Conservation (phyloP, 305 asterid genomes). For the Rubia peregrina region DNA sequence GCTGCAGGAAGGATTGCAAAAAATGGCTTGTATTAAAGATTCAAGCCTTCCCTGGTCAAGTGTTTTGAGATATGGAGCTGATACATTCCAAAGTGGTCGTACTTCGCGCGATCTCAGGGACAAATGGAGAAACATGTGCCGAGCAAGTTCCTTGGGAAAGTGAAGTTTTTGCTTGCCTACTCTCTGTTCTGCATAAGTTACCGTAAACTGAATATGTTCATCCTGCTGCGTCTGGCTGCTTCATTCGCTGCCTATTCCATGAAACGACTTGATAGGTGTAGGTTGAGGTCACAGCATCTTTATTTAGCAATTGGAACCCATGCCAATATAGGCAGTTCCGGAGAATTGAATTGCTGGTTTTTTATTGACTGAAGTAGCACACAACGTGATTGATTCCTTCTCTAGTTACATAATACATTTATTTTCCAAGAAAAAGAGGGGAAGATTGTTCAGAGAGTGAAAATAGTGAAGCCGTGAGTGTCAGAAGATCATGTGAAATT, state of each 20-base stretch:
- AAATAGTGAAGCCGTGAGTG: constrained; percentile 29
- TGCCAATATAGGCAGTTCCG: not conserved
- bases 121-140: constrained; percentile 74
- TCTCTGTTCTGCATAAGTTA: not conserved
- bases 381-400: not conserved
- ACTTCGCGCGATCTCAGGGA: constrained; percentile 59
- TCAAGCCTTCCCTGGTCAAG: constrained; percentile 45
- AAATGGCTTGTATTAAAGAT: constrained; percentile 20
- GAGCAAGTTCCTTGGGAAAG: constrained; percentile 22
- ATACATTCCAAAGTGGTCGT: constrained; percentile 46
- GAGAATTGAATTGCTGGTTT: not conserved
- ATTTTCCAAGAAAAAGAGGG: not conserved
- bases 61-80: constrained; percentile 50
- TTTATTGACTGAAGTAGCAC: not conserved
- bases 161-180: constrained; percentile 3
- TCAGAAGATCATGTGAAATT: constrained; percentile 38
- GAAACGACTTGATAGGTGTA: not conserved
- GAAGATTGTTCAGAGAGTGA: not conserved
- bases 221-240: too few relatives aligned
- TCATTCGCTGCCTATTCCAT: too few relatives aligned
- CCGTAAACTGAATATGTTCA: not conserved
- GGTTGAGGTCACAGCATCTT: not conserved
- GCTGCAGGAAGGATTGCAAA: constrained; percentile 49
- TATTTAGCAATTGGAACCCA: not conserved
- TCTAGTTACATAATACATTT: not conserved